A percentile compares a stretch with the other conserved stretches of the same genome.
These are phyloP conservation scores for Gomphus sp. DNA, from an alignment of 1,284 basidiomycete genomes.

Conservation along the genomic window DNA sequence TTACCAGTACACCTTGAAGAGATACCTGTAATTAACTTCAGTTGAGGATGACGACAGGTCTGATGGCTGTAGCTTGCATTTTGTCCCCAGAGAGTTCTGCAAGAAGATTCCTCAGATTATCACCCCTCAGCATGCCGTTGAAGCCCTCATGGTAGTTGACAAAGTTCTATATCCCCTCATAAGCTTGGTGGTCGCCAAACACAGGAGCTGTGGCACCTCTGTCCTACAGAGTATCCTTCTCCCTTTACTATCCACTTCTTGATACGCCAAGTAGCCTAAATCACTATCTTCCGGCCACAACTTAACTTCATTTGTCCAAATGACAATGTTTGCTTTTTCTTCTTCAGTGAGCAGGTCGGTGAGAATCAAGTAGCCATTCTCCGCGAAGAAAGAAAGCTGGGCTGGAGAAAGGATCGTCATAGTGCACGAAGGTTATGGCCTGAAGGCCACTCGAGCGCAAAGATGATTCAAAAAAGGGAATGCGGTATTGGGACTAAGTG, in stretches of 20 bases:
- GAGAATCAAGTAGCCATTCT: slow-evolving; percentile 18
- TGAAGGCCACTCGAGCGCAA: too few relatives aligned
- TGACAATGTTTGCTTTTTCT: slow-evolving; percentile 15
- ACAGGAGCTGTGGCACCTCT: slow-evolving; percentile 15
- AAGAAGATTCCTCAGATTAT: slow-evolving; percentile 16
- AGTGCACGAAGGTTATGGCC: neutral
- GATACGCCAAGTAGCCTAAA: slow-evolving; percentile 22
- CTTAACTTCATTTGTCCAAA: slow-evolving; percentile 21
- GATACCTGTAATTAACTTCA: neutral
- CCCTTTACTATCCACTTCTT: slow-evolving; percentile 19
- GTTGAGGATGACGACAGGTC: neutral
- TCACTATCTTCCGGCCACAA: slow-evolving; percentile 16
- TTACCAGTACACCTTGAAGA: slow-evolving; percentile 1
- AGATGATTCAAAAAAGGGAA: too few relatives aligned
- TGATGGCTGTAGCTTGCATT: neutral
- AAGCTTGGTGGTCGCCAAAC: neutral
- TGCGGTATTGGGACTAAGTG: too few relatives aligned
- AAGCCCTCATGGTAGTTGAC: slow-evolving; percentile 19
- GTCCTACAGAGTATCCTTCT: slow-evolving; percentile 19
- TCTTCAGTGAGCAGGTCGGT: slow-evolving; percentile 14
- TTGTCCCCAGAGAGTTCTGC: slow-evolving; percentile 18
- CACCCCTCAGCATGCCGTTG: slow-evolving; percentile 17
- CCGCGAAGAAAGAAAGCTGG: slow-evolving; percentile 14
- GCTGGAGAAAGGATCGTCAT: slow-evolving; percentile 10
- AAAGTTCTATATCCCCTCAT: slow-evolving; percentile 14